Evolutionary conservation across 108 stramenopile species (phyloP), one percentile per base, ranked within the genome.

Genomic region (Ochromonas danica): DNA sequence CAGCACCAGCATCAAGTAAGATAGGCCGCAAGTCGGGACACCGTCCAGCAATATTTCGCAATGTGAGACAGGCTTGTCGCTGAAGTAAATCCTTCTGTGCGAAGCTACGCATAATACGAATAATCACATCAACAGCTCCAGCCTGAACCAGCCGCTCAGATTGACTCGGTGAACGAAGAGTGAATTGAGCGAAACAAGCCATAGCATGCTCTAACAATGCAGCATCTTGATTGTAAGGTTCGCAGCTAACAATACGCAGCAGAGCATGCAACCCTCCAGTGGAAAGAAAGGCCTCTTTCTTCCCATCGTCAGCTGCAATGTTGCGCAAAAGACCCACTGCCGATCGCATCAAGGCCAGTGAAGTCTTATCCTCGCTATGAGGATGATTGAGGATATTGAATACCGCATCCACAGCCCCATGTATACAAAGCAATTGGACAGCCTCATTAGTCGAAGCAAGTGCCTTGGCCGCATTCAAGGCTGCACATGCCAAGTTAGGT

Each of bases 21-120:
- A n/a, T 1, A 30, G 78, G 0, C 1, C 72, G 78, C 1, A 84
- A 45, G 0, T 33, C 6, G 28, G 83, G 83, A 1, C 78, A 70
- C 3, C 83, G 78, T 30, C 81, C 83, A 40, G 82, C 83, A 39
- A 84, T 84, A 39, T 84, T 84, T 39, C 83, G 81, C 75, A 84
- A 75, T 39, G 78, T 79, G 17, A 84, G 77, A 14, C 65, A 79
- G 17, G 79, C 83, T 81, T 84, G 81, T 42, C 79, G 79, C 75
- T 83, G 84, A 43, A 84, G 36, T 10, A 31, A 35, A 1, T 41
- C 35, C 0, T 35, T 62, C 1, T 33, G 30, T 14, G 81, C 78
- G 39, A 79, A 63, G 22, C 25, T 71, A 1, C 80, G 82, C 81
- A 84, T 81, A 62, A 80, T 67, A 3, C 38, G 27, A 14, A 78